Evolutionary conservation across 169 alveolate genomes (phyloP).

Genomic region (Ichthyophthirius multifiliis): DNA sequence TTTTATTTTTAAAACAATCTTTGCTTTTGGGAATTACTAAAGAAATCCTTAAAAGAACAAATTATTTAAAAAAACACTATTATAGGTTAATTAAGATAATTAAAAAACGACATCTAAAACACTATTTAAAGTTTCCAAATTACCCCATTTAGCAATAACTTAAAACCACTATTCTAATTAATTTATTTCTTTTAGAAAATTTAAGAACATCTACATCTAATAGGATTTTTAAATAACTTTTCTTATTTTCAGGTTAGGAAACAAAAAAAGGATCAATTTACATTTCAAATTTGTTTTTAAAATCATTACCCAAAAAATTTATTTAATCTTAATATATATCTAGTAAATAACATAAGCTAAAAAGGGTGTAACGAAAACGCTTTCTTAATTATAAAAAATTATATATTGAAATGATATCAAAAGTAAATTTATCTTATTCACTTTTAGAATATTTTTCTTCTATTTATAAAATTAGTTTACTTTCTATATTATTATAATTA

Average conservation of each 20-base stretch:
- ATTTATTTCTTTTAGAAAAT: not conserved
- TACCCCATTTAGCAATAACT: not conserved
- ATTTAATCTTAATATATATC: not conserved
- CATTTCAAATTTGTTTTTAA: not conserved
- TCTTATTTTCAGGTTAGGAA: not conserved
- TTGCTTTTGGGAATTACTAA: not conserved
- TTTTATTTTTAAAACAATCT: not conserved
- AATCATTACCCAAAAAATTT: not conserved
- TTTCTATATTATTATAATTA: not conserved
- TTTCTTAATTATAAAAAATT: slow-evolving; percentile 3
- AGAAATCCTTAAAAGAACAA: not conserved
- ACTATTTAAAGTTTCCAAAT: not conserved
- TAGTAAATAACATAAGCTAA: not conserved
- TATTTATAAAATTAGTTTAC: not conserved
- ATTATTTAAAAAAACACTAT: not conserved
- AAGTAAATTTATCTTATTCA: not conserved
- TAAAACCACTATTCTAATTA: not conserved
- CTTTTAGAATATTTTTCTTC: not conserved
- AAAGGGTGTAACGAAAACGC: not conserved
- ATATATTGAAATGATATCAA: not conserved
- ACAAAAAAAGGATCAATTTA: not conserved
- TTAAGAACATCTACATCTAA: not conserved
- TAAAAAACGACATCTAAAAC: not conserved
- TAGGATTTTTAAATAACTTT: not conserved
- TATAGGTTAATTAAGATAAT: not conserved